A percentile compares a stretch with the other conserved stretches of the same genome.
Evolutionary conservation across 805 yeast species (phyloP).

Genomic region (Clavispora asparagi): DNA sequence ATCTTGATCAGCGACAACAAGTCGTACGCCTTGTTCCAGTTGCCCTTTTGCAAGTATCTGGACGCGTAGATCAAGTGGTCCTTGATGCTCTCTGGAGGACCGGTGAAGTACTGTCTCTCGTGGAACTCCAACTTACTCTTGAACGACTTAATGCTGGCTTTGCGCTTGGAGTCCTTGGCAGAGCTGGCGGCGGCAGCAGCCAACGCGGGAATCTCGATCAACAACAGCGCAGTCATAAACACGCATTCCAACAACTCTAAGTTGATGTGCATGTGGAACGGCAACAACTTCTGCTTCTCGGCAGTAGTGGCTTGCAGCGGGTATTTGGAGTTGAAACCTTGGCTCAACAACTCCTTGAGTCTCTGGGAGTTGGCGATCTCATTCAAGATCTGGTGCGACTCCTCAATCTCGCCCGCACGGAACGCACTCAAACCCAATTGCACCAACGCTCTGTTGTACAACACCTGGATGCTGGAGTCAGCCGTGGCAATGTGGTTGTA

Average conservation of each 20-base stretch:
- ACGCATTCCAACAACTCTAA: conserved; percentile 92
- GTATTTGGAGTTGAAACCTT: conserved; percentile 70
- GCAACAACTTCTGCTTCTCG: conserved; percentile 80
- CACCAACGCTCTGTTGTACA: conserved; percentile 91
- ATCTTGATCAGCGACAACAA: conserved; percentile 72
- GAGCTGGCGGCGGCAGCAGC: conserved; percentile 54
- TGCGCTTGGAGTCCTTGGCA: conserved; percentile 56
- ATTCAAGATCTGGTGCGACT: conserved; percentile 78
- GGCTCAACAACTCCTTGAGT: conserved; percentile 90
- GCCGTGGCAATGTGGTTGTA: conserved; percentile 79
- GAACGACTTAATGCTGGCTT: conserved; percentile 69
- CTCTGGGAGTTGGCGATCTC: conserved; percentile 85
- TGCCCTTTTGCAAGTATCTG: conserved; percentile 78
- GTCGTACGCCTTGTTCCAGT: conserved; percentile 76
- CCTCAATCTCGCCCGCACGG: conserved; percentile 79
- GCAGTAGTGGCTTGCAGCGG: conserved; percentile 49
- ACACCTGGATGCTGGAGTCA: conserved; percentile 81
- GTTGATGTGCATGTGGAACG: conserved; percentile 98
- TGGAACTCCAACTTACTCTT: conserved; percentile 87
- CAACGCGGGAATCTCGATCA: conserved; percentile 86
- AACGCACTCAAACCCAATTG: conserved; percentile 96
- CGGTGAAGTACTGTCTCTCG: conserved; percentile 91
- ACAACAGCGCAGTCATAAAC: conserved; percentile 81
- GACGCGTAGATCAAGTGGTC: conserved; percentile 94
- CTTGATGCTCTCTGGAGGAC: conserved; percentile 95